These are phyloP conservation scores for Xylariaceae sp. DNA, from an alignment of 2,329 filamentous ascomycete genomes.

Conservation along the genomic window DNA sequence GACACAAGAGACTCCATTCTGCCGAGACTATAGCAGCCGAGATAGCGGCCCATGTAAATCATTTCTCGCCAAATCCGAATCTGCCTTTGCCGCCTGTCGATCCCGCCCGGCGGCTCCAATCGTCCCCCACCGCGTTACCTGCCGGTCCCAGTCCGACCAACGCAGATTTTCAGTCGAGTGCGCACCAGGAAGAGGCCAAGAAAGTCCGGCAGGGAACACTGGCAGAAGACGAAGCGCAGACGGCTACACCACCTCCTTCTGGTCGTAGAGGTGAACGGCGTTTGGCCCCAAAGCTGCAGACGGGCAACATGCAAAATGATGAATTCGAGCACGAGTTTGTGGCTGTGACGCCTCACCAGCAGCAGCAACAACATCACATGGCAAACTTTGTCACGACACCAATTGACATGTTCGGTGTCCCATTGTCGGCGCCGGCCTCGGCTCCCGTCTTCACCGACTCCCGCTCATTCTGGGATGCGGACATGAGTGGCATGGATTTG, in stretches of 20 bases:
- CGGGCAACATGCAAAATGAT: conserved; percentile 54
- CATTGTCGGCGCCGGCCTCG: conserved; percentile 53
- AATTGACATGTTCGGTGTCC: conserved; percentile 56
- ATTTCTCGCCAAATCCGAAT: conserved; percentile 51
- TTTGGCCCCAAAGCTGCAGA: conserved; percentile 45
- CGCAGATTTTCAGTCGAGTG: conserved; percentile 22
- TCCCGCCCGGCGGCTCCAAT: conserved; percentile 52
- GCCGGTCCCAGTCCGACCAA: conserved; percentile 26
- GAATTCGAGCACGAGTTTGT: conserved; percentile 50
- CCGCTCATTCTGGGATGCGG: conserved; percentile 53
- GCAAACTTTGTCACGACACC: conserved; percentile 41
- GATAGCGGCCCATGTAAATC: conserved; percentile 58
- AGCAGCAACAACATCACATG: conserved; percentile 38
- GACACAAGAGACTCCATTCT: conserved; percentile 49
- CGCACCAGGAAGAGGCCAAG: conserved; percentile 35
- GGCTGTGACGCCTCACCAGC: conserved; percentile 42
- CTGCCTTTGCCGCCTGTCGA: conserved; percentile 56
- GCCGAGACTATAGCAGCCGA: conserved; percentile 44
- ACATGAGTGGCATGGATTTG: conserved; percentile 55
- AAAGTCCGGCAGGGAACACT: conserved; percentile 41
- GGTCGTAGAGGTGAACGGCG: conserved; percentile 49
- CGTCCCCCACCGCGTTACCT: conserved; percentile 47
- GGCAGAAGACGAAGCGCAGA: conserved; percentile 41
- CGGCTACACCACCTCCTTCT: conserved; percentile 57
- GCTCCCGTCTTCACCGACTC: conserved; percentile 40